Evolutionary conservation across 768 basidiomycete genomes (phyloP).

Genomic region (Mycena indigotica): DNA sequence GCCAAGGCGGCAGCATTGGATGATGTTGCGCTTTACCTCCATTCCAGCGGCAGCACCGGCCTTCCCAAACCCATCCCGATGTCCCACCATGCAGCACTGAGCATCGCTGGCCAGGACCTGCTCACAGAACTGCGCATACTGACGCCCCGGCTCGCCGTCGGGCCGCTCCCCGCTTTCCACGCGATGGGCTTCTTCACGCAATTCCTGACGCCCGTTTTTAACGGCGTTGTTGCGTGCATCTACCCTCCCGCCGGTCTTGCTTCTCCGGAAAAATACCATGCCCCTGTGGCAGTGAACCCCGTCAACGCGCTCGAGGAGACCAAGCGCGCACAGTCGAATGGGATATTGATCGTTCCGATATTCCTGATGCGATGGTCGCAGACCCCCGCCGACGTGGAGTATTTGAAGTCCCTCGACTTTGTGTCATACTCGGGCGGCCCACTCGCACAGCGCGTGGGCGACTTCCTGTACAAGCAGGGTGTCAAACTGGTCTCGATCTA

Average conservation of each 20-base stretch:
- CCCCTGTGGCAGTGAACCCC: conserved; percentile 34
- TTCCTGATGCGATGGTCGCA: conserved; percentile 42
- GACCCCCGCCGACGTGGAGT: conserved; percentile 27
- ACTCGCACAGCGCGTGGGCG: conserved; percentile 36
- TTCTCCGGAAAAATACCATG: conserved; percentile 27
- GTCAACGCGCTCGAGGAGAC: conserved; percentile 41
- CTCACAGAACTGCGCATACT: not conserved
- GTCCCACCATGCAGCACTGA: not conserved
- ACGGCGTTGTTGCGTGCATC: conserved; percentile 26
- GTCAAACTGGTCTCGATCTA: conserved; percentile 35
- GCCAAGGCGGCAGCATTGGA: conserved; percentile 17
- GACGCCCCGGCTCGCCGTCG: conserved; percentile 3
- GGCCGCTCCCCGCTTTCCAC: conserved; percentile 42
- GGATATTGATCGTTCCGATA: conserved; percentile 38
- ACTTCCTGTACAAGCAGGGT: conserved; percentile 33
- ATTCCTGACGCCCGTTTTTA: conserved; percentile 32
- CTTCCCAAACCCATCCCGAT: conserved; percentile 4
- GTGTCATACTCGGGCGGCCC: conserved; percentile 39
- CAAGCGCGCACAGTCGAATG: conserved; percentile 28
- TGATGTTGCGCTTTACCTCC: conserved; percentile 40
- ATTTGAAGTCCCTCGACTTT: conserved; percentile 26
- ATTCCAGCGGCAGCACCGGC: conserved; percentile 30
- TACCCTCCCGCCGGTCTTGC: conserved; percentile 38
- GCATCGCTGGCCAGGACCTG: not conserved
- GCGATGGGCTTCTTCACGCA: conserved; percentile 34